Evolutionary conservation across 805 yeast species (phyloP).

Genomic region (Kodamaea restingae): DNA sequence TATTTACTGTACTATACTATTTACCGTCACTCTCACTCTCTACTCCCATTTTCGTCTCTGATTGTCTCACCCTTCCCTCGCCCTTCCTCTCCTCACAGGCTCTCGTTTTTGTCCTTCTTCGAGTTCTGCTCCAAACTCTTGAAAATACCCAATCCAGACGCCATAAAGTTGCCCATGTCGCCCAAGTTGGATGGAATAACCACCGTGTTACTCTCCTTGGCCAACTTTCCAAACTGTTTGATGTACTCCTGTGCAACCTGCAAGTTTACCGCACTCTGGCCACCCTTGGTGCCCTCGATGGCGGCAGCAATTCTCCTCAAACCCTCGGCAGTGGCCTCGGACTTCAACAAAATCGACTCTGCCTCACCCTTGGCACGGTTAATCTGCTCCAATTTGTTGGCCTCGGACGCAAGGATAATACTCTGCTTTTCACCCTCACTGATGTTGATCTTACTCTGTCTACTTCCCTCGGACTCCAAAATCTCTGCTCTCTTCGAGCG

Average conservation of each 20-base stretch:
- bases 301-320: slow-evolving; percentile 62
- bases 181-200: slow-evolving; percentile 74
- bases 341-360: slow-evolving; percentile 59
- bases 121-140: slow-evolving; percentile 50
- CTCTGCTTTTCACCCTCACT: slow-evolving; percentile 80
- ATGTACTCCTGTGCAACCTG: slow-evolving; percentile 83
- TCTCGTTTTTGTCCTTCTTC: too few relatives aligned
- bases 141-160: slow-evolving; percentile 72
- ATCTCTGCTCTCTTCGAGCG: slow-evolving; percentile 85
- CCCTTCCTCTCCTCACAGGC: too few relatives aligned
- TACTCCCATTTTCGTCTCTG: too few relatives aligned
- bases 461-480: slow-evolving; percentile 78
- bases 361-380: slow-evolving; percentile 74
- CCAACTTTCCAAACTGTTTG: slow-evolving; percentile 75
- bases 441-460: slow-evolving; percentile 74
- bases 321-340: slow-evolving; percentile 73
- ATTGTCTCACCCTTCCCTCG: too few relatives aligned
- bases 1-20: too few relatives aligned
- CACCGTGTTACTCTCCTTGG: slow-evolving; percentile 75
- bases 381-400: slow-evolving; percentile 54
- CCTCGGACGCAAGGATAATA: slow-evolving; percentile 73
- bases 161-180: slow-evolving; percentile 70
- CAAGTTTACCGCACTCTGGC: slow-evolving; percentile 69
- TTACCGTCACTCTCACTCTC: too few relatives aligned
- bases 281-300: slow-evolving; percentile 63